Conservation (phyloP, 2,329 filamentous ascomycete genomes). For the Aureobasidium sp. region DNA sequence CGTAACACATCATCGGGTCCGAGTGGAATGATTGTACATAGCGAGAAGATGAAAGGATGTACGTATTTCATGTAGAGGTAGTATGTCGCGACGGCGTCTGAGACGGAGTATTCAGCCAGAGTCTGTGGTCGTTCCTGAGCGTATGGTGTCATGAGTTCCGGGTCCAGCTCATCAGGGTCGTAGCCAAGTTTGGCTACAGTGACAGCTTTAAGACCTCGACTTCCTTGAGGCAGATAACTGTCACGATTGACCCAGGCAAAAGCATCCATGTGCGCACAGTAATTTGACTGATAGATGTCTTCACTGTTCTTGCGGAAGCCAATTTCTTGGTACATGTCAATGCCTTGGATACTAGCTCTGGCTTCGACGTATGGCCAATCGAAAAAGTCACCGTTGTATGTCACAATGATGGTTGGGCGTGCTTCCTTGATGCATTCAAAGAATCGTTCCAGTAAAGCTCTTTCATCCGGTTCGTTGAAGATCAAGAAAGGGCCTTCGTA, state of each 20-base stretch:
- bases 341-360: slow-evolving; percentile 84
- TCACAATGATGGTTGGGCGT: slow-evolving; percentile 91
- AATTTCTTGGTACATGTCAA: slow-evolving; percentile 99
- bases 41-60: slow-evolving; percentile 98
- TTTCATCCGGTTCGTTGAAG: slow-evolving; percentile 96
- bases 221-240: slow-evolving; percentile 94
- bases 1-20: slow-evolving; percentile 87
- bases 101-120: slow-evolving; percentile 94
- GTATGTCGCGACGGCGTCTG: slow-evolving; percentile 96
- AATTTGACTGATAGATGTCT: slow-evolving; percentile 92
- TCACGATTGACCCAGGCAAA: slow-evolving; percentile 99
- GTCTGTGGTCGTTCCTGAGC: slow-evolving; percentile 87
- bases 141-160: slow-evolving; percentile 89
- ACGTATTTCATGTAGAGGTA: slow-evolving; percentile 99
- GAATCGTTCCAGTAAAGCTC: slow-evolving; percentile 79
- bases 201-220: slow-evolving; percentile 92
- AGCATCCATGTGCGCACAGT: slow-evolving; percentile 98
- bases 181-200: slow-evolving; percentile 97
- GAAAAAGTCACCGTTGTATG: slow-evolving; percentile 99
- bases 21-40: slow-evolving; percentile 92
- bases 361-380: slow-evolving; percentile 99
- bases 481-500: slow-evolving; percentile 94
- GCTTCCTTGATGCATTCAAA: slow-evolving; percentile 94
- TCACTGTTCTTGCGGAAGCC: slow-evolving; percentile 93
- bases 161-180: slow-evolving; percentile 94